Evolutionary conservation across 768 basidiomycete genomes (phyloP).

Genomic region (Suillus americanus): DNA sequence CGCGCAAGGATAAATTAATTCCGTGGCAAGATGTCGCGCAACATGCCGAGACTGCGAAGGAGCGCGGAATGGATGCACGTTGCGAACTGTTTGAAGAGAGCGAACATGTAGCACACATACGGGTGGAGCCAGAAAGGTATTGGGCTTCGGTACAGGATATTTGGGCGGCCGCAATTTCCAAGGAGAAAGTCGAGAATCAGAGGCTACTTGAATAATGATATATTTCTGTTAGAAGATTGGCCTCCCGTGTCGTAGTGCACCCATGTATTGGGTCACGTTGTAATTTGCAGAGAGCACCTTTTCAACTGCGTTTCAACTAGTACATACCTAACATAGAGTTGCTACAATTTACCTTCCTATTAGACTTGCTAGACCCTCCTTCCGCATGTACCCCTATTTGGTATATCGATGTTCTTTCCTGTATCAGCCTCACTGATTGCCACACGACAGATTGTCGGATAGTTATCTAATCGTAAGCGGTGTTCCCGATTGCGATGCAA

Average conservation of each 20-base stretch:
- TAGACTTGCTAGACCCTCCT: too few relatives aligned
- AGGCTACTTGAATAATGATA: not conserved
- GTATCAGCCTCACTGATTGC: too few relatives aligned
- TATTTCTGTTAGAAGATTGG: not conserved
- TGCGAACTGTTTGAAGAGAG: conserved; percentile 34
- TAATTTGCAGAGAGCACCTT: not conserved
- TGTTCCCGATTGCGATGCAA: too few relatives aligned
- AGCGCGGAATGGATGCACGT: conserved; percentile 23
- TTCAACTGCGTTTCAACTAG: not conserved
- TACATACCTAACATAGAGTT: not conserved
- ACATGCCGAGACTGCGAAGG: conserved; percentile 25
- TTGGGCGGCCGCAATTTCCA: conserved; percentile 19
- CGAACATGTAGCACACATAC: conserved; percentile 35
- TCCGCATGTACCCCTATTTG: too few relatives aligned
- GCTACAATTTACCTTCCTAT: not conserved
- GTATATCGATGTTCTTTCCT: too few relatives aligned
- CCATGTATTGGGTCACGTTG: not conserved
- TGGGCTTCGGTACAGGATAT: conserved; percentile 23
- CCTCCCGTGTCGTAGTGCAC: not conserved
- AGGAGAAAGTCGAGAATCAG: not conserved
- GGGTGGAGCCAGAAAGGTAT: conserved; percentile 27
- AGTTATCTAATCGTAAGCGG: too few relatives aligned
- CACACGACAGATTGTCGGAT: too few relatives aligned
- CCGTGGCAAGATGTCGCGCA: conserved; percentile 26
- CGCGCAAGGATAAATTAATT: conserved; percentile 30